These are phyloP conservation scores for Luffa acutangula DNA, from an alignment of 306 rosid genomes.

Conservation along the genomic window DNA sequence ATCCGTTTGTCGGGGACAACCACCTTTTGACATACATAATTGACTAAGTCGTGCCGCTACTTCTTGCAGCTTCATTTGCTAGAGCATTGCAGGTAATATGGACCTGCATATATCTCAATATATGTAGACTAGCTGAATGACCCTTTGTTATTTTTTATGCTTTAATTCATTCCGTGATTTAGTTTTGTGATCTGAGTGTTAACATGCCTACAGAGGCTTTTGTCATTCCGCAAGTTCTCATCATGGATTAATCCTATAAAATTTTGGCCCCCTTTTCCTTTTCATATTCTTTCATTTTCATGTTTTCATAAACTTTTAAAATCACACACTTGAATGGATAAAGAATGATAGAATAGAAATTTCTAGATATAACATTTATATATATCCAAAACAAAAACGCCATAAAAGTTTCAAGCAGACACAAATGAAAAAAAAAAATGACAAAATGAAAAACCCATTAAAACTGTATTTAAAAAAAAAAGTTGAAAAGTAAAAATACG, in stretches of 20 bases:
- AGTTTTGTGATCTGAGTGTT: neutral
- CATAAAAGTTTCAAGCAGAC: neutral
- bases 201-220: slow-evolving; percentile 47
- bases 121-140: neutral
- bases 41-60: slow-evolving; percentile 79
- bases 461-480: neutral
- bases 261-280: no score
- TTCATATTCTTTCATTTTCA: no score
- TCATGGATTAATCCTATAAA: slow-evolving; percentile 83
- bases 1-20: slow-evolving; percentile 84
- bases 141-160: neutral
- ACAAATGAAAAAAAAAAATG: neutral
- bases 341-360: neutral
- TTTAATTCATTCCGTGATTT: neutral
- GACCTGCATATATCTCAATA: neutral
- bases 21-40: slow-evolving; percentile 82
- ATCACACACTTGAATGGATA: neutral
- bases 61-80: slow-evolving; percentile 90
- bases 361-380: neutral
- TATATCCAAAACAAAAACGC: neutral
- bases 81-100: slow-evolving; percentile 75
- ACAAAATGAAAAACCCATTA: neutral
- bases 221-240: slow-evolving; percentile 81
- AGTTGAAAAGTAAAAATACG: neutral
- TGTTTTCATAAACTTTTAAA: neutral